These are phyloP conservation scores for Podila minutissima DNA, from an alignment of 192 early-diverging fungal species.

Conservation along the genomic window DNA sequence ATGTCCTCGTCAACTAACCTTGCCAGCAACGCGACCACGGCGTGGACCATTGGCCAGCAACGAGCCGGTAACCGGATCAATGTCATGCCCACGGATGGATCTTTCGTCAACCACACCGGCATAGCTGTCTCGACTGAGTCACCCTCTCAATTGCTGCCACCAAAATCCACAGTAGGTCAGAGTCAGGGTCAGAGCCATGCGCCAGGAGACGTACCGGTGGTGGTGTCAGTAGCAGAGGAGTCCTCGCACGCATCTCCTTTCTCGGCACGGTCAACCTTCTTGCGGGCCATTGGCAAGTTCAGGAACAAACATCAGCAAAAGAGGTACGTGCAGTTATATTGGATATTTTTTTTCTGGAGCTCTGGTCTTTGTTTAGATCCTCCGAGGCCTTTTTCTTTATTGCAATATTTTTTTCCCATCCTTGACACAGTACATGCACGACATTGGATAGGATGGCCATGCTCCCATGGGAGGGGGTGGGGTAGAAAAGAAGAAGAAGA, in stretches of 20 bases:
- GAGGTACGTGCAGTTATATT: constrained; percentile 7
- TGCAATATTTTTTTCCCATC: too few species aligned
- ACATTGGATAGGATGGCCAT: background rate
- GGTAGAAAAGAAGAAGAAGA: too few species aligned
- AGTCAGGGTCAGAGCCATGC: background rate
- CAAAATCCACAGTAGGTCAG: background rate
- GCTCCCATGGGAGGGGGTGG: background rate
- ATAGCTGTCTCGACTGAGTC: background rate
- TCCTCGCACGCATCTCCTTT: background rate
- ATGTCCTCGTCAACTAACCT: constrained; percentile 3
- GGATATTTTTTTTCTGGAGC: background rate
- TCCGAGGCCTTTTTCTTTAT: too few species aligned
- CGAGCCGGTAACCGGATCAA: background rate
- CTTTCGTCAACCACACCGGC: background rate
- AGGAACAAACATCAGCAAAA: constrained; percentile 48
- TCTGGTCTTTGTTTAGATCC: background rate
- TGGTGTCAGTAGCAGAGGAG: too few species aligned
- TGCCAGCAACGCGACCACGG: constrained; percentile 7
- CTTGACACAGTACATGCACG: background rate
- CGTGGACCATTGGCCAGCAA: constrained; percentile 22
- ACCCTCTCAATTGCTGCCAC: too few species aligned
- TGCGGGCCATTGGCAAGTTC: constrained; percentile 45
- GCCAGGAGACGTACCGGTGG: background rate
- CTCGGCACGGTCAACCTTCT: constrained; percentile 27
- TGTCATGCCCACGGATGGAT: background rate